Base-by-base conservation (phyloP, 2,329 filamentous ascomycete genomes). In the Curvularia hawaiiensis region DNA sequence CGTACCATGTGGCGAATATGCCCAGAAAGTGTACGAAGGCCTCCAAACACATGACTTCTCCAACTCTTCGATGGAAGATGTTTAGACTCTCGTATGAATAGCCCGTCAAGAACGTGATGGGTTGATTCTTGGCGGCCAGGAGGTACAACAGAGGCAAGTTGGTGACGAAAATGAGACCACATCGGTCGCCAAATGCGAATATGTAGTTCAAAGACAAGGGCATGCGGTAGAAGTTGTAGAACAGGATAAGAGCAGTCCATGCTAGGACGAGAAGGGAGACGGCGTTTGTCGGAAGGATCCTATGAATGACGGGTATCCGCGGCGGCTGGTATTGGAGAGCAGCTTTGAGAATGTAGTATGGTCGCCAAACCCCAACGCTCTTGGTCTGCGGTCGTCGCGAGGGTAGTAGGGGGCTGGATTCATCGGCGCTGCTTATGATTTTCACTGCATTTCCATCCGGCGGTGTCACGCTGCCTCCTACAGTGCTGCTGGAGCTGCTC, bases 81-180 rank as follows among this genome's bases (percentile, higher is more conserved):
- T 89, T 88, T 41, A 89, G 77, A 5, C 84, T 82, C 71, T 89
- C 87, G 66, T 90, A 90, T 0, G 86, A 88, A 60, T 83, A 82
- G 4, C 87, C 86, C 0, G 86, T 88, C 18, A 90, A 75, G 2
- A 79, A 64, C 56, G 84, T 83, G 33, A 89, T 68, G 0, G 87
- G 87, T 60, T 88, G 86, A 58, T 86, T 89, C 71, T 90, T 90
- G 31, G 88, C 87, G 2, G 84, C 82, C 3, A 90, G 78, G 4
- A 89, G 76, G 69, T 90, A 89, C 3, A 89, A 77, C 39, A 83
- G 72, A 3, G 82, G 81, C 1, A 84, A 71, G 54, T 84, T 84
- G 11, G 79, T 77, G 16, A 78, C 77, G 63, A 84, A 83, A 3
- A 87, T 67, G 41, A 83, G 77, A 5, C 84, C 84, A 38, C 82